Evolutionary conservation across 257 asterid genomes (phyloP).

Genomic region (Prunella vulgaris): DNA sequence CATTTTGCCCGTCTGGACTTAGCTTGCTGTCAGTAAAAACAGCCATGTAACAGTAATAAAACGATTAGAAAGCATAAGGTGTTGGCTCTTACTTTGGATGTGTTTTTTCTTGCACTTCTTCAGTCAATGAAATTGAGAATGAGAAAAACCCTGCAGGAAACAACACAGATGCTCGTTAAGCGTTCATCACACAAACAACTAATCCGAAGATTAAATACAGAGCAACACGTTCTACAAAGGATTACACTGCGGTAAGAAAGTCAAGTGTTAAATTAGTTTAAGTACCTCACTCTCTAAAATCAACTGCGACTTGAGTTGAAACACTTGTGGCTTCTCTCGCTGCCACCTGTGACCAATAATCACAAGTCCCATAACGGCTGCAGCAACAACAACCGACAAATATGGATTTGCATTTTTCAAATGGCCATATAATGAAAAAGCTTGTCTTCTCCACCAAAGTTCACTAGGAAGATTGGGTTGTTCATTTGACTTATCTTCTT

Average conservation of each 20-base stretch:
- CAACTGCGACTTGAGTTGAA: conserved; percentile 53
- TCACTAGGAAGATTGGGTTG: conserved; percentile 45
- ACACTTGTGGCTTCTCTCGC: conserved; percentile 57
- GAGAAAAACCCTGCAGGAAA: conserved; percentile 11
- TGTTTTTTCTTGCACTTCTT: background rate
- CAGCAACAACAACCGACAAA: conserved; percentile 75
- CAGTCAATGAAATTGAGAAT: background rate
- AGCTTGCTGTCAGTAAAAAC: too few relatives aligned
- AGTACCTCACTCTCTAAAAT: conserved; percentile 48
- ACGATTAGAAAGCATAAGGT: background rate
- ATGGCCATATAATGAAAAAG: conserved; percentile 47
- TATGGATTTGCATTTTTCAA: conserved; percentile 63
- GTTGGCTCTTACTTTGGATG: background rate
- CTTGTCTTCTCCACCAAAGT: conserved; percentile 81
- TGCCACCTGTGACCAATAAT: conserved; percentile 76
- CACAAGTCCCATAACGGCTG: conserved; percentile 76
- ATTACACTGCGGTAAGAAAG: background rate
- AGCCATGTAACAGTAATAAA: too few relatives aligned
- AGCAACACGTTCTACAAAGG: background rate
- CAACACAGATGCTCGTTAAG: background rate
- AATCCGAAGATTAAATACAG: background rate
- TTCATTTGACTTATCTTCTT: conserved; percentile 37
- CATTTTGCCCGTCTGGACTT: background rate
- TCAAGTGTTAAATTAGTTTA: background rate
- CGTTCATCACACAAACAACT: background rate